These are phyloP conservation scores for Yarrowia alimentaria DNA, from an alignment of 805 yeast genomes.

Conservation along the genomic window DNA sequence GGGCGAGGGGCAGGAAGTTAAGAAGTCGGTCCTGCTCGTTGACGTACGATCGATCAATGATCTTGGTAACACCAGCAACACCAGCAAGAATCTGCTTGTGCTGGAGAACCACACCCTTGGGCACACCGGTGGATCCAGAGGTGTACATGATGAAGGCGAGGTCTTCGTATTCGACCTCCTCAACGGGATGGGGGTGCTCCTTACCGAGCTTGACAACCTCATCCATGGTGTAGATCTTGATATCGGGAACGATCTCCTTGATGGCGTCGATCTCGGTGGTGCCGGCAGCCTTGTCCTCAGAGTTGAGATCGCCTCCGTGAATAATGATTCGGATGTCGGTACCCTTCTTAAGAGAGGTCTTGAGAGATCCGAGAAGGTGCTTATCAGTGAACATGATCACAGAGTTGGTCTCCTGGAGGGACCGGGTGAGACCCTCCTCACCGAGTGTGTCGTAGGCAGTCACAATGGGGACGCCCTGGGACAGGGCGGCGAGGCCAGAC, in stretches of 20 bases:
- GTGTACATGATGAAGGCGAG: conserved; percentile 80
- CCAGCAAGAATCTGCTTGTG: conserved; percentile 77
- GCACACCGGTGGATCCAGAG: conserved; percentile 81
- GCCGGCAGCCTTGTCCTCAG: conserved; percentile 55
- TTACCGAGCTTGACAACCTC: conserved; percentile 68
- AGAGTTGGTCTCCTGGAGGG: conserved; percentile 78
- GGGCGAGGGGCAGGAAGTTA: conserved; percentile 93
- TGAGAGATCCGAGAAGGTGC: conserved; percentile 60
- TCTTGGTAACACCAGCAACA: conserved; percentile 72
- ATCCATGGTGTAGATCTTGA: conserved; percentile 60
- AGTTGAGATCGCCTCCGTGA: conserved; percentile 60
- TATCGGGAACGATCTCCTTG: conserved; percentile 68
- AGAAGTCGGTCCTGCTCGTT: conserved; percentile 66
- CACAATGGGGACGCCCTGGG: conserved; percentile 81
- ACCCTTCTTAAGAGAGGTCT: conserved; percentile 69
- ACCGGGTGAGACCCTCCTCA: conserved; percentile 75
- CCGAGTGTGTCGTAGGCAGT: conserved; percentile 97
- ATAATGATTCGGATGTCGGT: conserved; percentile 63
- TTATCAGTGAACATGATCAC: conserved; percentile 82
- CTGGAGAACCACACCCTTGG: conserved; percentile 75
- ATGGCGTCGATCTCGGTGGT: conserved; percentile 57
- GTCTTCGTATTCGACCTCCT: conserved; percentile 57
- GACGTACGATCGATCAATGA: conserved; percentile 54
- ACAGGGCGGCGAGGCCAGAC: conserved; percentile 70
- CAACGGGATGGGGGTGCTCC: conserved; percentile 45